Conservation (phyloP, 1,284 basidiomycete species). For the Trametes hirsuta region DNA sequence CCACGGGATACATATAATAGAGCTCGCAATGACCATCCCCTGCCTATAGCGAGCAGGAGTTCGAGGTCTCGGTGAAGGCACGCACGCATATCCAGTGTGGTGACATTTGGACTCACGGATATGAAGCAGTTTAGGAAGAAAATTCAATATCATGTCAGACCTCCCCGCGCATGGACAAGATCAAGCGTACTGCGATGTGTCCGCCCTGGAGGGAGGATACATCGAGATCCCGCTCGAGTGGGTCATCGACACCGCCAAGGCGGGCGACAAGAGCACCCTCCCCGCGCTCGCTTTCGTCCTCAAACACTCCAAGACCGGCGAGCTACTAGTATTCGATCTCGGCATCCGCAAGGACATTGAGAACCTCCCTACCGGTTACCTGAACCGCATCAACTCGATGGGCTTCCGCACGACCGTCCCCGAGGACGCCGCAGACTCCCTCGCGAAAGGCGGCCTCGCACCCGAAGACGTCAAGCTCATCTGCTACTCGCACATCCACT, state of each 20-base stretch:
- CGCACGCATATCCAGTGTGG: neutral
- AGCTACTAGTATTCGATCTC: constrained; percentile 51
- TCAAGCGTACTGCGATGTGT: constrained; percentile 36
- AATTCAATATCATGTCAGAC: constrained; percentile 4
- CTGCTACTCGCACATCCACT: constrained; percentile 54
- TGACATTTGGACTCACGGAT: no score
- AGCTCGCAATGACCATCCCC: no score
- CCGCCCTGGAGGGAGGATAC: constrained; percentile 51
- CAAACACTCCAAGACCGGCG: constrained; percentile 43
- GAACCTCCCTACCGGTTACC: constrained; percentile 37
- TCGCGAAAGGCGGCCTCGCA: constrained; percentile 48
- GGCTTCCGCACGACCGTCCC: constrained; percentile 32
- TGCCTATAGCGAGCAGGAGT: no score
- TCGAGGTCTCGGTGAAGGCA: no score
- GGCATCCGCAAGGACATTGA: constrained; percentile 52
- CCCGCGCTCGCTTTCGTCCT: constrained; percentile 55
- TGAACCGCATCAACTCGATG: constrained; percentile 4
- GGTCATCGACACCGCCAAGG: constrained; percentile 39
- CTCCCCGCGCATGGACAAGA: constrained; percentile 37
- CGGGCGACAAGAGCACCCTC: constrained; percentile 20
- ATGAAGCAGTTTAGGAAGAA: neutral
- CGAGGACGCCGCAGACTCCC: constrained; percentile 50
- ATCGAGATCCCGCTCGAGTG: constrained; percentile 39
- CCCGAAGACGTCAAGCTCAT: constrained; percentile 46
- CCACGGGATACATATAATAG: no score